These are phyloP conservation scores for Zarea fungicola DNA, from an alignment of 2,329 filamentous ascomycete species.

Conservation along the genomic window DNA sequence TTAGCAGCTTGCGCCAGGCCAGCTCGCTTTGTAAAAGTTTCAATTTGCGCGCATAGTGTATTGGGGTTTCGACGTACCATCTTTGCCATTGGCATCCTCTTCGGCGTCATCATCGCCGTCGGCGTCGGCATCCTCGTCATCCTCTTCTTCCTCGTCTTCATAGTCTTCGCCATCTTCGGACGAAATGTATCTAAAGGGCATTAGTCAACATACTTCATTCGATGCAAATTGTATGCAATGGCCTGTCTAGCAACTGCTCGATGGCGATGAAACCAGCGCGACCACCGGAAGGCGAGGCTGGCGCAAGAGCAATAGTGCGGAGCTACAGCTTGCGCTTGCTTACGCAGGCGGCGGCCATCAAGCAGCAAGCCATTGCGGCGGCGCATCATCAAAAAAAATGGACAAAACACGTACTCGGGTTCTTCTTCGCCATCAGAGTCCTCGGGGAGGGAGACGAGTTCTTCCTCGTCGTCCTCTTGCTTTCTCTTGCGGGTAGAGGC, in stretches of 20 bases:
- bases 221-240: no score
- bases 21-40: no score
- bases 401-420: constrained; percentile 43
- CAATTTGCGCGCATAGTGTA: not conserved
- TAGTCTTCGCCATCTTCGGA: constrained; percentile 36
- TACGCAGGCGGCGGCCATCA: not conserved
- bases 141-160: constrained; percentile 36
- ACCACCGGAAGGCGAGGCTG: no score
- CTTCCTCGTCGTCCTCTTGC: constrained; percentile 45
- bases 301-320: no score
- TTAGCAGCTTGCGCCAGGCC: constrained; percentile 15
- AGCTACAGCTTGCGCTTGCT: not conserved
- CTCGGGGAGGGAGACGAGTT: constrained; percentile 50
- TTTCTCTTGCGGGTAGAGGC: constrained; percentile 52
- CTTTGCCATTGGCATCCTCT: constrained; percentile 26
- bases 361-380: constrained; percentile 5
- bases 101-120: constrained; percentile 29
- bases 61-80: constrained; percentile 25
- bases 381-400: not conserved
- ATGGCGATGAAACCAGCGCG: no score
- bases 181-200: constrained; percentile 28
- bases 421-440: constrained; percentile 47
- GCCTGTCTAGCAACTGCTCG: no score
- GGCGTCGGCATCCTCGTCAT: constrained; percentile 32
- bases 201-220: constrained; percentile 13